Conservation (phyloP, 2,329 filamentous ascomycete genomes). For the Rutstroemia sydowiana region DNA sequence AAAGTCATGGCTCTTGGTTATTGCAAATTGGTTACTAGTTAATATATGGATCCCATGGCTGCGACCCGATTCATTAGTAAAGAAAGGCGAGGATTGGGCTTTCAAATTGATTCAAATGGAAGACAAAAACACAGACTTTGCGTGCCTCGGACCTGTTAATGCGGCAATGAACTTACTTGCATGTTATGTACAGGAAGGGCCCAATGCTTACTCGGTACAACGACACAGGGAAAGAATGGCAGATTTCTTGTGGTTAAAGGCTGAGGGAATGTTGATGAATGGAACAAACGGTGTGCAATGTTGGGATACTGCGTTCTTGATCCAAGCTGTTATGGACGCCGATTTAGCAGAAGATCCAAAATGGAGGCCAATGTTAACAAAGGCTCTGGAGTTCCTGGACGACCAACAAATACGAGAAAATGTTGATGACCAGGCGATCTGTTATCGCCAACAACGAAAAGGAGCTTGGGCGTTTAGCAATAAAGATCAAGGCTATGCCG, state of each 20-base stretch:
- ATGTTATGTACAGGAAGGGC: conserved; percentile 79
- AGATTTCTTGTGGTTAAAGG: conserved; percentile 86
- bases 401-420: conserved; percentile 86
- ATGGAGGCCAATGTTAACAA: conserved; percentile 76
- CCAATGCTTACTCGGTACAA: conserved; percentile 61
- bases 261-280: conserved; percentile 88
- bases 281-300: conserved; percentile 97
- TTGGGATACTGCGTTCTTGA: conserved; percentile 90
- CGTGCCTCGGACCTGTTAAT: conserved; percentile 82
- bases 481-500: conserved; percentile 84
- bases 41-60: conserved; percentile 76
- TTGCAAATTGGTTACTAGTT: conserved; percentile 69
- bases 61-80: conserved; percentile 55
- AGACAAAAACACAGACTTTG: conserved; percentile 85
- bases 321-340: conserved; percentile 74
- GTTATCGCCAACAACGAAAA: conserved; percentile 85
- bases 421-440: conserved; percentile 55
- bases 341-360: conserved; percentile 69
- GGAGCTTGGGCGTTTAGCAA: conserved; percentile 97
- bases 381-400: conserved; percentile 79
- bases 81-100: conserved; percentile 70
- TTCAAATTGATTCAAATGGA: conserved; percentile 84
- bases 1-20: conserved; percentile 76
- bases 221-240: conserved; percentile 74
- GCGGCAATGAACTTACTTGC: conserved; percentile 82